Conservation (phyloP, 2,329 filamentous ascomycete genomes). For the Erysiphe pulchra region DNA sequence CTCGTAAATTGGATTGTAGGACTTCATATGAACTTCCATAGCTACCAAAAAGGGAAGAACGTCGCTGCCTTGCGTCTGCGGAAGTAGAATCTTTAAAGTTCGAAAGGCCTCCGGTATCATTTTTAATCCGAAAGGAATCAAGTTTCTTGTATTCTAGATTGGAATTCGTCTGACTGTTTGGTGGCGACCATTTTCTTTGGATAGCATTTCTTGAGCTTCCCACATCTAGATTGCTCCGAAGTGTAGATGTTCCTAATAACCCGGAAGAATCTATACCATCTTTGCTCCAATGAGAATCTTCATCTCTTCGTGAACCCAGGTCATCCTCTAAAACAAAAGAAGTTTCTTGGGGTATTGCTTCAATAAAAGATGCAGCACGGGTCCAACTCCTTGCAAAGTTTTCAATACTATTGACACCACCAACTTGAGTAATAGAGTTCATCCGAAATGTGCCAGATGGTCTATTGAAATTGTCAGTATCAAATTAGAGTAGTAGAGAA, state of each 20-base stretch:
- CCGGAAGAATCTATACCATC: neutral
- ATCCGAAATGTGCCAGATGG: conserved; percentile 33
- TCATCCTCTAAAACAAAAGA: conserved; percentile 37
- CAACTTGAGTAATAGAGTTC: conserved; percentile 38
- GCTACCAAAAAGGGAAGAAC: conserved; percentile 44
- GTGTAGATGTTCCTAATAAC: neutral
- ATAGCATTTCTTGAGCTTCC: neutral
- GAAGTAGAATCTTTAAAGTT: conserved; percentile 25
- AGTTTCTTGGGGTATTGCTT: conserved; percentile 58
- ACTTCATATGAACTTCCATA: conserved; percentile 38
- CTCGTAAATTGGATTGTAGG: conserved; percentile 13
- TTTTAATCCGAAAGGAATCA: conserved; percentile 2
- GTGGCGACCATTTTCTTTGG: too few relatives aligned
- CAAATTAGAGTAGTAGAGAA: too few relatives aligned
- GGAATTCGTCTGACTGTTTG: neutral
- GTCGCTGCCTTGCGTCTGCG: conserved; percentile 31
- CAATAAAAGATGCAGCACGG: conserved; percentile 65
- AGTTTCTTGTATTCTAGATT: neutral
- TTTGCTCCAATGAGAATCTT: neutral
- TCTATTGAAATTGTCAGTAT: conserved; percentile 13
- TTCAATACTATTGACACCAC: conserved; percentile 79
- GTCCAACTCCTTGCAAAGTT: conserved; percentile 87
- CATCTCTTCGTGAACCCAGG: neutral
- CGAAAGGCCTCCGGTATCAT: conserved; percentile 12
- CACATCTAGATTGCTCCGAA: neutral